Evolutionary conservation across 2,329 filamentous ascomycete species (phyloP).

Genomic region (Colletotrichum siamense): DNA sequence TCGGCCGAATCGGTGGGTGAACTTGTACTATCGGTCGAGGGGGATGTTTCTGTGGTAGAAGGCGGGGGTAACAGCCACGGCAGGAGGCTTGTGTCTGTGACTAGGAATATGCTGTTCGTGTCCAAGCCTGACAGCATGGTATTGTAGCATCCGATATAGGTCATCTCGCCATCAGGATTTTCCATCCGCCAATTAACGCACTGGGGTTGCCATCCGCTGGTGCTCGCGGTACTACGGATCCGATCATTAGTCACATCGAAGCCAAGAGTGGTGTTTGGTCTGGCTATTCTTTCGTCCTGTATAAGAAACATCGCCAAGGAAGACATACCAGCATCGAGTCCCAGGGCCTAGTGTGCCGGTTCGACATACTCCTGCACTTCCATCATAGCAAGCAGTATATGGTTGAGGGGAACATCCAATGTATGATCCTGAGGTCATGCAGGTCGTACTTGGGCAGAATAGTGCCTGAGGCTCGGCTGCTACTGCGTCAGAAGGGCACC

Average conservation of each 20-base stretch:
- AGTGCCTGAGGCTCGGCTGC: not conserved
- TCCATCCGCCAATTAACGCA: not conserved
- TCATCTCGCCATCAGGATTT: not conserved
- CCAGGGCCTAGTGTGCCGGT: not conserved
- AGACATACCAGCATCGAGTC: not conserved
- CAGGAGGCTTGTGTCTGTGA: not conserved
- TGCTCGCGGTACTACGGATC: not conserved
- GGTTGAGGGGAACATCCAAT: not conserved
- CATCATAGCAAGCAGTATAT: not conserved
- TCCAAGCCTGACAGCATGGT: not conserved
- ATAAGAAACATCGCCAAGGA: not conserved
- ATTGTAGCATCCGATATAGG: not conserved
- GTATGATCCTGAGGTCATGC: not conserved
- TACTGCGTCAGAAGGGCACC: not conserved
- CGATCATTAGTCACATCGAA: not conserved
- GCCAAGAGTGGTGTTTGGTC: no score
- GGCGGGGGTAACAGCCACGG: not conserved
- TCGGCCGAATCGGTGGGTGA: not conserved
- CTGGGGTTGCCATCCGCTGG: not conserved
- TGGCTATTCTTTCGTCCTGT: not conserved
- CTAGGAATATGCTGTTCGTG: not conserved
- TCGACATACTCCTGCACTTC: not conserved
- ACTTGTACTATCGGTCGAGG: not conserved
- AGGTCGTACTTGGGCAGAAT: not conserved
- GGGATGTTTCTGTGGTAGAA: not conserved